Evolutionary conservation across 2,329 filamentous ascomycete genomes (phyloP), one percentile per base, ranked within the genome.

Genomic region (Sclerotinia sclerotiorum): DNA sequence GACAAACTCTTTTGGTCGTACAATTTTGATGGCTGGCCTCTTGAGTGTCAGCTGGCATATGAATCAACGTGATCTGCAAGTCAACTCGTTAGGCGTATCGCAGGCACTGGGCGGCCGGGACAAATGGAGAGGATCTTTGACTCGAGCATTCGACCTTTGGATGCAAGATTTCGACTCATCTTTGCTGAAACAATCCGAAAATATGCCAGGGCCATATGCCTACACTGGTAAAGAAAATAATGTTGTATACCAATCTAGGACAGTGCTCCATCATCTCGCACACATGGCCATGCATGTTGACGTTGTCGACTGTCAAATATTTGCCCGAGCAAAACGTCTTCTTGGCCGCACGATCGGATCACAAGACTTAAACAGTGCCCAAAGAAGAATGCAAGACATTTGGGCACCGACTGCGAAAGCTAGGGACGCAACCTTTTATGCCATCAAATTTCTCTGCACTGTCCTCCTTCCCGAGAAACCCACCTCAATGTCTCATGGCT

Each of bases 241-340:
- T 68, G 80, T 86, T 19, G 89, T 96, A 42, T 94, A 95, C 74
- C 93, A 97, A 78, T 93, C 90, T 71, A 88, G 93, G 27, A 96
- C 91, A 2, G 94, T 97, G 39, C 83, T 98, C 56, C 94, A 98
- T 77, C 93, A 97, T 75, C 83, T 99, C 17, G 95, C 95, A 0
- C 95, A 98, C 79, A 97, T 99, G 92, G 93, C 93, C 3, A 97
- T 97, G 86, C 93, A 98, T 76, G 93, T 97, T 32, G 94, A 98
- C 76, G 93, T 98, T 66, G 92, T 97, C n/a, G 94, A 98, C 78
- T 94, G 93, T 75, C 94, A 98, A 79, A 96, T 98, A 72, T 97
- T 95, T 78, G 95, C 94, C 6, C 89, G 94, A 11, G 93, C 94
- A 1, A 92, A 90, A 73, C 86, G 94, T 42, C 84, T 97, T 2